Conservation (phyloP, 2,329 filamentous ascomycete species). For the Epichloe gansuensis region DNA sequence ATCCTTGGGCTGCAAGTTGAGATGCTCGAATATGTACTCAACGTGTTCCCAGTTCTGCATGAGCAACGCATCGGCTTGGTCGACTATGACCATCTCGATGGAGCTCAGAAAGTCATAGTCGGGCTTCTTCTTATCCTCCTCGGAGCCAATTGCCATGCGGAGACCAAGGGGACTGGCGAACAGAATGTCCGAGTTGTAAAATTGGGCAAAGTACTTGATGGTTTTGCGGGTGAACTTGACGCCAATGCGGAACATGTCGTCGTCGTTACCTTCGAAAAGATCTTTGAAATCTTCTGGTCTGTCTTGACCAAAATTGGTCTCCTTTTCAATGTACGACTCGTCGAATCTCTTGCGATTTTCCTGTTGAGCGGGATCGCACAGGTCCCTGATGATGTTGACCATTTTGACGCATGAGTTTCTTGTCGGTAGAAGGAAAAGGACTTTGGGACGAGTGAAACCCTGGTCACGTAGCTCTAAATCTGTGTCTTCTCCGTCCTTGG, state of each 20-base stretch:
- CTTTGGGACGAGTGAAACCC: constrained; percentile 88
- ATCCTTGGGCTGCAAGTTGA: constrained; percentile 83
- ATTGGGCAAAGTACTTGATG: constrained; percentile 85
- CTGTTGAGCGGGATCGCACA: constrained; percentile 77
- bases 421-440: constrained; percentile 81
- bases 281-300: constrained; percentile 80
- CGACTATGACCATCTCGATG: constrained; percentile 78
- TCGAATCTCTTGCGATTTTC: constrained; percentile 91
- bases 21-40: constrained; percentile 78
- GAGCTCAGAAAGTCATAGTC: constrained; percentile 90
- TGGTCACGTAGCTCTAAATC: constrained; percentile 77
- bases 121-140: constrained; percentile 44
- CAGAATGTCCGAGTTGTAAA: constrained; percentile 94
- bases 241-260: constrained; percentile 94
- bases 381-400: constrained; percentile 60
- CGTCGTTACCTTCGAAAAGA: constrained; percentile 86
- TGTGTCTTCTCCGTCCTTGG: constrained; percentile 48
- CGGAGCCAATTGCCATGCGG: constrained; percentile 78
- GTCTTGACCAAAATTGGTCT: constrained; percentile 51
- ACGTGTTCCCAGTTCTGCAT: constrained; percentile 99
- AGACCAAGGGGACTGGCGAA: constrained; percentile 82
- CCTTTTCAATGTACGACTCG: constrained; percentile 61
- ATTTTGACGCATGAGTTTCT: constrained; percentile 72
- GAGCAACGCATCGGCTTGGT: constrained; percentile 82
- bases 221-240: constrained; percentile 95